phyloP scores from a whole-genome alignment of 495 filamentous ascomycete species.

The Daldinia grandis region DNA sequence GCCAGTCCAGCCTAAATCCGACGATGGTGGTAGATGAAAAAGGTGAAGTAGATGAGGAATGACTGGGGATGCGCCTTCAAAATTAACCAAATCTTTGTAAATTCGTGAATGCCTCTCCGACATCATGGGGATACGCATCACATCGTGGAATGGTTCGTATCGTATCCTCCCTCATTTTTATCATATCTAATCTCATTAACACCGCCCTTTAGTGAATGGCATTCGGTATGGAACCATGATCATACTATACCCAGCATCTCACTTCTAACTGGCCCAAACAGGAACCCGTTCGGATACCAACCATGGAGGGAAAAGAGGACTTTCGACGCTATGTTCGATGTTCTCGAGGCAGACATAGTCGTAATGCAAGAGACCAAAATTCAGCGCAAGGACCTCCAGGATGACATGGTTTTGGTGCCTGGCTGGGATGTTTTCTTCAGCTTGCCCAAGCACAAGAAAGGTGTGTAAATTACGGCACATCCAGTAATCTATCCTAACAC shows the following conservation, averaged over 20 bases:
- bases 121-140: slow-evolving; percentile 46
- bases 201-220: slow-evolving; percentile 76
- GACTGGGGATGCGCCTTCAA: not conserved
- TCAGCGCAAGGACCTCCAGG: slow-evolving; percentile 88
- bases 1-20: slow-evolving; percentile 1
- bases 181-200: slow-evolving; percentile 25
- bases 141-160: slow-evolving; percentile 49
- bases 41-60: slow-evolving; percentile 7
- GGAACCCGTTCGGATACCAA: slow-evolving; percentile 93
- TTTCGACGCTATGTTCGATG: slow-evolving; percentile 97
- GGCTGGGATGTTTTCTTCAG: slow-evolving; percentile 99
- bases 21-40: slow-evolving; percentile 3
- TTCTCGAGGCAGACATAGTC: slow-evolving; percentile 90
- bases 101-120: not conserved
- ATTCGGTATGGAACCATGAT: slow-evolving; percentile 69
- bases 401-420: slow-evolving; percentile 95
- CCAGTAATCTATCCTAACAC: slow-evolving; percentile 11
- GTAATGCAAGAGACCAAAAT: slow-evolving; percentile 98
- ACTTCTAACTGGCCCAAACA: slow-evolving; percentile 45
- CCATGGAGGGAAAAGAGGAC: slow-evolving; percentile 90
- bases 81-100: not conserved
- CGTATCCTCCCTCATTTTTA: not conserved
- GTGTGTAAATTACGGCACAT: slow-evolving; percentile 52
- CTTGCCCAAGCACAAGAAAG: slow-evolving; percentile 91
- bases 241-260: not conserved